These are phyloP conservation scores for Cerioporus squamosus DNA, from an alignment of 1,284 basidiomycete genomes.

Conservation along the genomic window DNA sequence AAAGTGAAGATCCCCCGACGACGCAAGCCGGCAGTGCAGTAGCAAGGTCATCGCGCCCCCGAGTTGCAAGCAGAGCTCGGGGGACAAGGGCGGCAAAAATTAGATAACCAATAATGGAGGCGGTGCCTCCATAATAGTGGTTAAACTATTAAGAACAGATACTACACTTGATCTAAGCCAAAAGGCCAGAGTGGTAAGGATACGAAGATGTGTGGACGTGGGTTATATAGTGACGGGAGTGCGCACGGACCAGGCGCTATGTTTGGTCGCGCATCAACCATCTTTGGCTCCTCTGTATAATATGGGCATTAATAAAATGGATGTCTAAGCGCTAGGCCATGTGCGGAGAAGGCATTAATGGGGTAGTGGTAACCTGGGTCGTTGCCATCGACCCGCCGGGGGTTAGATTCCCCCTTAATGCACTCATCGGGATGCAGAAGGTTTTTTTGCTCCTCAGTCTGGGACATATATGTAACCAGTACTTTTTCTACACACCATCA, in stretches of 20 bases:
- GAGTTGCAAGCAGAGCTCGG: slow-evolving; percentile 29
- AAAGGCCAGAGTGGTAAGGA: slow-evolving; percentile 87
- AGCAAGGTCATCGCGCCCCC: slow-evolving; percentile 29
- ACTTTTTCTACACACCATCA: too few species aligned
- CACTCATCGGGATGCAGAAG: slow-evolving; percentile 32
- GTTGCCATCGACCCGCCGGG: slow-evolving; percentile 65
- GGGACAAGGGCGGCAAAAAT: slow-evolving; percentile 29
- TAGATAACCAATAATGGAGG: slow-evolving; percentile 36
- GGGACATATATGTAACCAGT: too few species aligned
- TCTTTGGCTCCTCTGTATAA: too few species aligned
- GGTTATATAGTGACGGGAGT: slow-evolving; percentile 2
- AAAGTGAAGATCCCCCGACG: slow-evolving; percentile 21
- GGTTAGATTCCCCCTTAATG: slow-evolving; percentile 83
- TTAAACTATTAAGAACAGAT: slow-evolving; percentile 90
- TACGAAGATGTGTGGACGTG: background rate
- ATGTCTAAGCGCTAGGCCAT: too few species aligned
- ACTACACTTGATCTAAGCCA: slow-evolving; percentile 98
- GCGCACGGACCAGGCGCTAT: slow-evolving; percentile 20
- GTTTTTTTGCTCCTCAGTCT: background rate
- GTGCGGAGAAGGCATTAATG: slow-evolving; percentile 21
- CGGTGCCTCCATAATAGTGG: slow-evolving; percentile 62
- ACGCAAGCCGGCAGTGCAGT: slow-evolving; percentile 28
- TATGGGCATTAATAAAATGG: too few species aligned
- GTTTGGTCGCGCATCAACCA: too few species aligned
- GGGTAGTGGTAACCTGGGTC: slow-evolving; percentile 26